Conservation (phyloP, 345 rosid species). For the Camelina laxa region DNA sequence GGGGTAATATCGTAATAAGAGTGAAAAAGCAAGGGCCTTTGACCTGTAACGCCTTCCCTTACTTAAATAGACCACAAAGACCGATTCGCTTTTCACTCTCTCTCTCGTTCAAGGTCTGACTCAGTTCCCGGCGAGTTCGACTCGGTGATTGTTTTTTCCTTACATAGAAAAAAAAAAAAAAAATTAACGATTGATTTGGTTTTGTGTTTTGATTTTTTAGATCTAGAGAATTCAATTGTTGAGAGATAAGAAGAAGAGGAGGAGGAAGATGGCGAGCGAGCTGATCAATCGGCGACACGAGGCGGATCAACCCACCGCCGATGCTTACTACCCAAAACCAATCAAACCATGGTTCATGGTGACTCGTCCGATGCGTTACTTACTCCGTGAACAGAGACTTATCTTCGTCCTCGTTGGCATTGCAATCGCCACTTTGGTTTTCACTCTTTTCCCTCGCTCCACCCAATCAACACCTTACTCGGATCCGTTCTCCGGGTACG, state of each 20-base stretch:
- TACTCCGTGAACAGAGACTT: slow-evolving; percentile 59
- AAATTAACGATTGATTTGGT: background rate
- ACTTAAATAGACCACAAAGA: slow-evolving; percentile 36
- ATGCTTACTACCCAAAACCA: slow-evolving; percentile 85
- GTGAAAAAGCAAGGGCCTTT: slow-evolving; percentile 17
- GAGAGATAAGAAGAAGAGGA: background rate
- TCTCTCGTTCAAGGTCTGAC: slow-evolving; percentile 40
- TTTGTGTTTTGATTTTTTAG: background rate
- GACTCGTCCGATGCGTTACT: slow-evolving; percentile 56
- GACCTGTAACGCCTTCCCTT: slow-evolving; percentile 27
- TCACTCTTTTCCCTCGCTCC: slow-evolving; percentile 54
- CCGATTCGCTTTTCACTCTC: slow-evolving; percentile 41
- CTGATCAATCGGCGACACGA: slow-evolving; percentile 90
- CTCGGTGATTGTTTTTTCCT: slow-evolving; percentile 24
- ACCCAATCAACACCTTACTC: slow-evolving; percentile 34
- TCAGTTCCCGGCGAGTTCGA: slow-evolving; percentile 46
- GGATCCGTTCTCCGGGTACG: slow-evolving; percentile 38
- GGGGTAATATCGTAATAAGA: slow-evolving; percentile 25
- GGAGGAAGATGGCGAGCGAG: slow-evolving; percentile 77
- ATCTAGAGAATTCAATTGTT: slow-evolving; percentile 5
- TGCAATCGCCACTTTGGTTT: slow-evolving; percentile 61
- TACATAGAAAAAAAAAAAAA: background rate
- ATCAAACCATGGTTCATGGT: slow-evolving; percentile 78
- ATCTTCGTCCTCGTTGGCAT: slow-evolving; percentile 64
- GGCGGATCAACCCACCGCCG: slow-evolving; percentile 55